Evolutionary conservation across 108 stramenopile genomes (phyloP), one percentile per base, ranked within the genome.

Genomic region (Fragilariopsis cylindrus): DNA sequence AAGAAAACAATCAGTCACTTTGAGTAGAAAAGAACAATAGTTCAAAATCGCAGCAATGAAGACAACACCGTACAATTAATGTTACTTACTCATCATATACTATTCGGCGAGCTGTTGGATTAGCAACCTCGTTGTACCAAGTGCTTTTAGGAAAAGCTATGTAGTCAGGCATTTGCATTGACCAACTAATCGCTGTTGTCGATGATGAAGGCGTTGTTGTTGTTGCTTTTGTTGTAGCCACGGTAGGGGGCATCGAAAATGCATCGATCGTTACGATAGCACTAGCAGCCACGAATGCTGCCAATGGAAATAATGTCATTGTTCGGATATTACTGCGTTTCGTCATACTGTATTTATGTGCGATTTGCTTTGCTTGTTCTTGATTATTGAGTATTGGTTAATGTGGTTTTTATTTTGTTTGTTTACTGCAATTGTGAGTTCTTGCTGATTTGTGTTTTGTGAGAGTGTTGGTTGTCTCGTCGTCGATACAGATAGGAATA

Each of bases 1-100:
- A 57, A 42, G 55, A 19, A 13, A 71, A 57, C 3, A 4, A 42
- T 57, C 70, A 52, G 0, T 60, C 16, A 9, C 30, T 60, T 11
- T 11, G 16, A 30, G 21, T 60, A 9, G 15, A 19, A 60, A 11
- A 30, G 9, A 2, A 3, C 30, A 39, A 18, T 39, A 16, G 30
- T 39, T 30, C 58, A 8, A 60, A 16, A 3, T 16, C 15, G 15
- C 58, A 60, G 8, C 39, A 16, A 11, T 60, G 60, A 60, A 39
- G 8, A 11, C 39, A 54, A n/a, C 53, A 54, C 53, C 15, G 53
- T n/a, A 54, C 53, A 12, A 54, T 13, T 13, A 4, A 18, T 8
- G 44, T 21, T 13, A 71, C 70, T 72, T 71, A 78, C 77, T 78
- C 77, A 45, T 78, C 77, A 48, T 78, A 78, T 15, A 72, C 62